Evolutionary conservation across 306 rosid genomes (phyloP).

Genomic region (Rosa chinensis): DNA sequence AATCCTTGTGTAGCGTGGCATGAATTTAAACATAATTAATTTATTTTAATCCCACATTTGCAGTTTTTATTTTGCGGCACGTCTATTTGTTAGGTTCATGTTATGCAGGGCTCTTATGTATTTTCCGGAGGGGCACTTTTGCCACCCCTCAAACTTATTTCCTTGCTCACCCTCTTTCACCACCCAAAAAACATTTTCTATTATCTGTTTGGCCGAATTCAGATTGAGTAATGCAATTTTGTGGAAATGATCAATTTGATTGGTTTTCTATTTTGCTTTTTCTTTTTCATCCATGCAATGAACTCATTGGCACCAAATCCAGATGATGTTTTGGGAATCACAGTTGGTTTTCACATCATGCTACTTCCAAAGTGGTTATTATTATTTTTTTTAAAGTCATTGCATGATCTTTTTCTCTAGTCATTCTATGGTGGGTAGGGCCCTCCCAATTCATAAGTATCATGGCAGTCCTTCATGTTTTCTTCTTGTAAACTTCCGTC

Average conservation of each 20-base stretch:
- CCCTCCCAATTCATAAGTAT: neutral
- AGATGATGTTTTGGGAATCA: neutral
- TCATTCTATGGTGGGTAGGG: neutral
- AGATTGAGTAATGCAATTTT: neutral
- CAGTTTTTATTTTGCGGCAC: neutral
- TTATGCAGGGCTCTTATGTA: neutral
- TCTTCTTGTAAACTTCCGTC: neutral
- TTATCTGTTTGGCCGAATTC: too few relatives aligned
- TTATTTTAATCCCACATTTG: neutral
- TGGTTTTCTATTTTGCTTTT: neutral
- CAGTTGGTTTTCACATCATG: neutral
- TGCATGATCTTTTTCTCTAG: neutral
- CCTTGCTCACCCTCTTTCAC: neutral
- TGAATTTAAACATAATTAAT: neutral
- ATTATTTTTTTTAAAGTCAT: neutral
- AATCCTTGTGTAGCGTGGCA: neutral
- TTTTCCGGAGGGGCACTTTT: neutral
- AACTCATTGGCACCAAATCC: neutral
- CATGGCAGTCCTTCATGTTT: neutral
- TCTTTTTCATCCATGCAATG: neutral
- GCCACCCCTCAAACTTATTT: neutral
- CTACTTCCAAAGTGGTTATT: neutral
- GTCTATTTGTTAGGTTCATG: neutral
- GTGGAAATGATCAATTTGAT: neutral
- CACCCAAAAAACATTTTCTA: neutral